Conservation (phyloP, 345 rosid species). For the Hevea brasiliensis region DNA sequence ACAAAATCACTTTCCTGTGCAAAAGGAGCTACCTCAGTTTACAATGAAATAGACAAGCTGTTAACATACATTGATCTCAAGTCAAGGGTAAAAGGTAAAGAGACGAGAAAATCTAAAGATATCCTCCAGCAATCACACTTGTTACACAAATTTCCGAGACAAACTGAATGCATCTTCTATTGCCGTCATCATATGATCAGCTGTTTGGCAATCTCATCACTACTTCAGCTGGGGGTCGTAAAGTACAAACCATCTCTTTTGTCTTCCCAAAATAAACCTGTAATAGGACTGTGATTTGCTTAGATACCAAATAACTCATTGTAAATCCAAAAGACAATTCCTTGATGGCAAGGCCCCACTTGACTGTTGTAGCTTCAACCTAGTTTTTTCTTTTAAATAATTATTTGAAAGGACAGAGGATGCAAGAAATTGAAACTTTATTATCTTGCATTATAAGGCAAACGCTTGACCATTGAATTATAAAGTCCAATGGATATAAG, state of each 20-base stretch:
- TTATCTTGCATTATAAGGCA: not conserved
- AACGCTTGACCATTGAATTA: not conserved
- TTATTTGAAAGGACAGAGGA: too few relatives aligned
- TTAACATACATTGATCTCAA: not conserved
- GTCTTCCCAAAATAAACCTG: constrained; percentile 99
- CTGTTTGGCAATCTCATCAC: constrained; percentile 66
- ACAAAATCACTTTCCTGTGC: not conserved
- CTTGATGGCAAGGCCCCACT: not conserved
- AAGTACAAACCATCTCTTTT: constrained; percentile 90
- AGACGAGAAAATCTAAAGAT: not conserved
- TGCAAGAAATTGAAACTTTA: not conserved
- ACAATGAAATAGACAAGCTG: constrained; percentile 1
- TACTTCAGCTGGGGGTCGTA: constrained; percentile 82
- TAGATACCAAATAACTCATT: not conserved
- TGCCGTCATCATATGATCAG: constrained; percentile 16
- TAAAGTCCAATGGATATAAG: too few relatives aligned
- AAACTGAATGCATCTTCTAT: not conserved
- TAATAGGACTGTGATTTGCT: constrained; percentile 1
- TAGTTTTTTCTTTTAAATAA: too few relatives aligned
- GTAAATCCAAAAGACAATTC: not conserved
- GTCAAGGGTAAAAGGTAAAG: not conserved
- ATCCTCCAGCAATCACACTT: constrained; percentile 6
- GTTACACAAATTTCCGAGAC: not conserved
- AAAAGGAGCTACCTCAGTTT: not conserved
- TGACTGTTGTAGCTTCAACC: not conserved